A percentile compares a stretch with the other conserved stretches of the same genome.
phyloP scores from a whole-genome alignment of 768 basidiomycete species.

The Panaeolus papilionaceus region DNA sequence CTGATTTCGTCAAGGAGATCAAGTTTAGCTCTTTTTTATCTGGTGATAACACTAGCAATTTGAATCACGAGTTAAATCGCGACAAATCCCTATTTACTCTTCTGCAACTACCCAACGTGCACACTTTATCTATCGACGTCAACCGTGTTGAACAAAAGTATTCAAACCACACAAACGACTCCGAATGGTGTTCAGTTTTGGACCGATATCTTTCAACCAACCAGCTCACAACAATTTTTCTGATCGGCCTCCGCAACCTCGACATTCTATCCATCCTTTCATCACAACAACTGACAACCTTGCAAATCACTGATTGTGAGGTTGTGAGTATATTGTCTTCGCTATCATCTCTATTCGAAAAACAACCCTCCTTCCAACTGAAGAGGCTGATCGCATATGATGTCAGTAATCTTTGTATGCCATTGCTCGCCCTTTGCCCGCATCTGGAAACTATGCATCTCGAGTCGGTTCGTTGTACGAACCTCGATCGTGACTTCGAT shows the following conservation, averaged over 20 bases:
- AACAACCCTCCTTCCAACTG: neutral
- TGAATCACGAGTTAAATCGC: neutral
- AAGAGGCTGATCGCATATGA: neutral
- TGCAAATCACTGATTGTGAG: neutral
- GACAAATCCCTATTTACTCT: neutral
- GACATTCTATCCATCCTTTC: neutral
- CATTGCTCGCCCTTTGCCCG: neutral
- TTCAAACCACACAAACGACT: neutral
- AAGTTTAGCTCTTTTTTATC: neutral
- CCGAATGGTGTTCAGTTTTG: neutral
- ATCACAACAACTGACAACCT: neutral
- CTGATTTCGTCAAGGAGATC: neutral
- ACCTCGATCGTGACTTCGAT: neutral
- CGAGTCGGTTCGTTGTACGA: too few species aligned
- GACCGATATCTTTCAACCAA: neutral
- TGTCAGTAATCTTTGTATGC: neutral
- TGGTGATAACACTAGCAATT: neutral
- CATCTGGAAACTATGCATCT: neutral
- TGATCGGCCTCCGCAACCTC: neutral
- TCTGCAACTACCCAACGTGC: neutral
- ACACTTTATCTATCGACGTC: neutral
- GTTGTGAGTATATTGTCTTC: neutral
- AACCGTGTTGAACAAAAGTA: neutral
- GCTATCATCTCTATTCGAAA: neutral
- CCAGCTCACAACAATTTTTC: neutral